Percentiles rank a stretch among this genome's conserved stretches.
These are phyloP conservation scores for Talaromyces piceae DNA, from an alignment of 2,329 filamentous ascomycete genomes.

Conservation along the genomic window DNA sequence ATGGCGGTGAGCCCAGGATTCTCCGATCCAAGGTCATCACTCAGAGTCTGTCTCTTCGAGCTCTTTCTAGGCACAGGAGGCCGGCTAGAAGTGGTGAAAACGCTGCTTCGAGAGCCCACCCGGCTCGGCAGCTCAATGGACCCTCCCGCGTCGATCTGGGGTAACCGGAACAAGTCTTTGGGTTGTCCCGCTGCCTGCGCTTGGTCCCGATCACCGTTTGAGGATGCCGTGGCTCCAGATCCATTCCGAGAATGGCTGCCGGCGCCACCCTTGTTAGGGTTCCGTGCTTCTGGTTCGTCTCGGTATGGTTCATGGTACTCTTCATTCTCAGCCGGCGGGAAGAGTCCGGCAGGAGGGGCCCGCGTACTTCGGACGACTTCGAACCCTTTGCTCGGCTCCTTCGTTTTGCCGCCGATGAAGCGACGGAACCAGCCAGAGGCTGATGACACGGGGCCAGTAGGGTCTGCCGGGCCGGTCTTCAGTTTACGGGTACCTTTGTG, in stretches of 20 bases:
- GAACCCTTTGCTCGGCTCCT: slow-evolving; percentile 93
- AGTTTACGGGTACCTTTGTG: slow-evolving; percentile 74
- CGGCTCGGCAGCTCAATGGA: slow-evolving; percentile 59
- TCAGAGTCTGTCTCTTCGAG: slow-evolving; percentile 48
- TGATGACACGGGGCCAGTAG: slow-evolving; percentile 81
- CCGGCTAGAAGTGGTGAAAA: slow-evolving; percentile 28
- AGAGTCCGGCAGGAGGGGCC: slow-evolving; percentile 68
- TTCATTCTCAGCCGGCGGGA: slow-evolving; percentile 42
- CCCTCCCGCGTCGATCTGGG: slow-evolving; percentile 52
- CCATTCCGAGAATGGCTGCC: slow-evolving; percentile 19
- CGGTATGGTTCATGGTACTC: slow-evolving; percentile 59
- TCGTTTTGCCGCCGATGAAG: slow-evolving; percentile 74
- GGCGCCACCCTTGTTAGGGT: slow-evolving; percentile 11
- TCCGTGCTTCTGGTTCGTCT: slow-evolving; percentile 41
- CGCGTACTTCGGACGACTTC: slow-evolving; percentile 88
- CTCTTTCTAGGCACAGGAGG: slow-evolving; percentile 56
- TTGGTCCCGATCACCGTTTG: slow-evolving; percentile 22
- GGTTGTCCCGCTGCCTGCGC: slow-evolving; percentile 11
- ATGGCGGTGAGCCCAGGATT: slow-evolving; percentile 12
- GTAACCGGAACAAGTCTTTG: slow-evolving; percentile 43
- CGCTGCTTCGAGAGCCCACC: slow-evolving; percentile 52
- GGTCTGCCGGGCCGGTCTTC: slow-evolving; percentile 90
- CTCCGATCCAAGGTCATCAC: slow-evolving; percentile 13
- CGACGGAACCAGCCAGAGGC: slow-evolving; percentile 83
- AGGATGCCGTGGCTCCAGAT: slow-evolving; percentile 16